These are phyloP conservation scores for Colletotrichum scovillei DNA, from an alignment of 2,329 filamentous ascomycete genomes.

Conservation along the genomic window DNA sequence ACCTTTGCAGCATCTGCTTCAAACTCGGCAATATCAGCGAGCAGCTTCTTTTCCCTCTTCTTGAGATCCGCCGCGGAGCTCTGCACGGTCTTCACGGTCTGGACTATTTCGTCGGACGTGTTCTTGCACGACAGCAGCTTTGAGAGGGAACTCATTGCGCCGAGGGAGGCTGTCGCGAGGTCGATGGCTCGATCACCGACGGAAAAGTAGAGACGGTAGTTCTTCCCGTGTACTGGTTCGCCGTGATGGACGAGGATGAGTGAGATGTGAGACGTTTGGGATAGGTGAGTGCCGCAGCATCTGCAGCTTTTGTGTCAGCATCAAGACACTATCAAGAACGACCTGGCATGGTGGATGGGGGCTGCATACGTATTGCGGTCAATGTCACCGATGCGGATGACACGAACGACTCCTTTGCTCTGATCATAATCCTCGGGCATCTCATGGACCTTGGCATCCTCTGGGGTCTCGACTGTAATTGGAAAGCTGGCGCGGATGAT, in stretches of 20 bases:
- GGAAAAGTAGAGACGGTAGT: conserved; percentile 45
- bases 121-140: conserved; percentile 41
- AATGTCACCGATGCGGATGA: conserved; percentile 43
- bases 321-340: neutral
- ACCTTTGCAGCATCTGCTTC: conserved; percentile 40
- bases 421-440: conserved; percentile 46
- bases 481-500: conserved; percentile 40
- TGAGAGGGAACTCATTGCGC: conserved; percentile 40
- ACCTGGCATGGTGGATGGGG: neutral
- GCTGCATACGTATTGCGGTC: conserved; percentile 44
- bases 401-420: conserved; percentile 42
- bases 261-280: conserved; percentile 45
- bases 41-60: conserved; percentile 42
- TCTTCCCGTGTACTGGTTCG: conserved; percentile 45
- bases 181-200: conserved; percentile 43
- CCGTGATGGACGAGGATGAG: conserved; percentile 43
- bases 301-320: neutral
- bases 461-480: conserved; percentile 41
- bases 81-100: conserved; percentile 30
- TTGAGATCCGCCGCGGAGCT: conserved; percentile 38
- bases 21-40: conserved; percentile 43
- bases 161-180: conserved; percentile 38
- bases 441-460: conserved; percentile 39
- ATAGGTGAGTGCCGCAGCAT: conserved; percentile 46
- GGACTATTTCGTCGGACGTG: conserved; percentile 38